A percentile compares a stretch with the other conserved stretches of the same genome.
Conservation (phyloP, 2,329 filamentous ascomycete species). For the Cladophialophora exuberans region DNA sequence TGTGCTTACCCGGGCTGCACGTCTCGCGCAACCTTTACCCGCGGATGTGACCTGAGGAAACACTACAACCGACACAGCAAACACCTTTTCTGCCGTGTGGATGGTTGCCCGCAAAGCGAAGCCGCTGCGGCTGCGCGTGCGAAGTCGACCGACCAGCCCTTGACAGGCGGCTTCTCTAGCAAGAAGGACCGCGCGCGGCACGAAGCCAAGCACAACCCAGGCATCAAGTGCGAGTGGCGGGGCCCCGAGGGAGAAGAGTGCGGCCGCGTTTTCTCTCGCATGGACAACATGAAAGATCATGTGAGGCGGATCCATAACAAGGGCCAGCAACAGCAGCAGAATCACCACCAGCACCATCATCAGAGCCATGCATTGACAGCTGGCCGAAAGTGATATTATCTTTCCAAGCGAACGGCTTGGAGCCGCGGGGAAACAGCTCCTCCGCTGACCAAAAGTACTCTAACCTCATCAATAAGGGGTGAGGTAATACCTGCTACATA, state of each 20-base stretch:
- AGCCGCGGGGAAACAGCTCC: neutral
- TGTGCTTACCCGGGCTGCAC: slow-evolving; percentile 63
- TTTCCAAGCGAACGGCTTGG: neutral
- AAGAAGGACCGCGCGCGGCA: slow-evolving; percentile 66
- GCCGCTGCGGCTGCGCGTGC: slow-evolving; percentile 23
- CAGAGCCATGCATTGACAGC: slow-evolving; percentile 8
- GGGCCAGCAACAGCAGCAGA: slow-evolving; percentile 27
- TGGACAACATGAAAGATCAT: slow-evolving; percentile 64
- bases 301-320: slow-evolving; percentile 48
- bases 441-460: no score
- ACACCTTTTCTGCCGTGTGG: slow-evolving; percentile 62
- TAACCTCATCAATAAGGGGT: no score
- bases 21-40: slow-evolving; percentile 61
- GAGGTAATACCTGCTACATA: no score
- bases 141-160: slow-evolving; percentile 38
- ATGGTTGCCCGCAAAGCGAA: slow-evolving; percentile 57
- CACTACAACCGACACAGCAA: slow-evolving; percentile 67
- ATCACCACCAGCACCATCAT: no score
- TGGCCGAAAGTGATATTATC: slow-evolving; percentile 21
- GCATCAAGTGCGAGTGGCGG: slow-evolving; percentile 52
- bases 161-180: slow-evolving; percentile 62
- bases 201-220: slow-evolving; percentile 65
- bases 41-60: slow-evolving; percentile 65
- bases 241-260: slow-evolving; percentile 49
- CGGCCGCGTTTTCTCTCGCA: slow-evolving; percentile 61